Percentiles rank a stretch among this genome's conserved stretches.
phyloP scores from a whole-genome alignment of 2,329 filamentous ascomycete genomes.

The Fusarium dimerum region DNA sequence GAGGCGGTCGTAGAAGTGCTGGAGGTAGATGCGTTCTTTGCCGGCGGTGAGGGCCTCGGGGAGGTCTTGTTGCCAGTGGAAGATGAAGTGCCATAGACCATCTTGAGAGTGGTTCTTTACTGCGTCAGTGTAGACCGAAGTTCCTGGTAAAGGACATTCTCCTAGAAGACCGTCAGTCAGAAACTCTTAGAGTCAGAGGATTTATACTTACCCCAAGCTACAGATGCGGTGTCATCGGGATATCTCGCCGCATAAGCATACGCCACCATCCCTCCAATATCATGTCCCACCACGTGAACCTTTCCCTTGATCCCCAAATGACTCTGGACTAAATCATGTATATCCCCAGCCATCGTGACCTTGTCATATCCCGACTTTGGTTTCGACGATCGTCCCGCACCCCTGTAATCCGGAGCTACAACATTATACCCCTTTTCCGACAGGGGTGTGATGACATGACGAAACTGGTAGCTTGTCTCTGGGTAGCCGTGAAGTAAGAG shows the following conservation, averaged over 20 bases:
- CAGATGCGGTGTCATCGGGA: conserved; percentile 3
- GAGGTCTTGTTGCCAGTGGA: conserved; percentile 6
- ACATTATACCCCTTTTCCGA: conserved; percentile 9
- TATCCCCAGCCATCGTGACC: conserved; percentile 12
- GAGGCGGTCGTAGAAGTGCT: conserved; percentile 13
- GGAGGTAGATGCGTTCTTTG: conserved; percentile 6
- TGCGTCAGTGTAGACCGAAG: conserved; percentile 1
- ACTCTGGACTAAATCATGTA: not conserved
- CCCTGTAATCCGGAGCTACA: conserved; percentile 9
- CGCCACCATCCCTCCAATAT: conserved; percentile 14
- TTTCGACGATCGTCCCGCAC: conserved; percentile 8
- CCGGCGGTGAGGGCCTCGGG: conserved; percentile 12
- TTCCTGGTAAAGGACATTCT: conserved; percentile 10
- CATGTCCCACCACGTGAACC: conserved; percentile 9
- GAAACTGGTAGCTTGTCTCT: conserved; percentile 13
- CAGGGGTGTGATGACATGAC: conserved; percentile 5
- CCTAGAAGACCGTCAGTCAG: not conserved
- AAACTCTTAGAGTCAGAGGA: not conserved
- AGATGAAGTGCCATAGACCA: conserved; percentile 6
- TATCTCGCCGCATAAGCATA: conserved; percentile 9
- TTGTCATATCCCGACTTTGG: conserved; percentile 11
- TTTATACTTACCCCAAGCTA: conserved; percentile 2
- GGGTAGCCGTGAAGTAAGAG: conserved; percentile 12
- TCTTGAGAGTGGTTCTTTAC: conserved; percentile 4
- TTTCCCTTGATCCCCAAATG: conserved; percentile 5